Percentiles rank a stretch among this genome's conserved stretches.
phyloP scores from a whole-genome alignment of 139 green algal genomes.

The Pleodorina starrii region DNA sequence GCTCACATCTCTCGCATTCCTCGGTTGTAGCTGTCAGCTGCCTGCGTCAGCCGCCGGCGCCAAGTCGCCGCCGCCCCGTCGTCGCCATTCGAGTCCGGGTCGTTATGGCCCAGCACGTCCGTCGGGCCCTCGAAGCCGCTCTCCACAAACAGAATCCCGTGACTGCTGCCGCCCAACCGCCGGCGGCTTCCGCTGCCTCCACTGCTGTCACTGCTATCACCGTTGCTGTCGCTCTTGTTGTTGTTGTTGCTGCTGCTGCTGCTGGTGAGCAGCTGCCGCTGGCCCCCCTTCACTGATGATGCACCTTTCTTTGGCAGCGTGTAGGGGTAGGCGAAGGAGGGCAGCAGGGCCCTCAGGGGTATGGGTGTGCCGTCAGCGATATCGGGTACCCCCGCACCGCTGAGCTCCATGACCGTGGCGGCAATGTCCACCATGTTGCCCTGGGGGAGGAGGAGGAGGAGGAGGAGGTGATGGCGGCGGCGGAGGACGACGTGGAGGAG shows the following conservation, averaged over 20 bases:
- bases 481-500: not conserved
- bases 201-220: too few species aligned
- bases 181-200: too few species aligned
- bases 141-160: not conserved
- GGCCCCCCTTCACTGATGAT: not conserved
- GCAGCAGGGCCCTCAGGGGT: not conserved
- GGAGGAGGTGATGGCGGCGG: not conserved
- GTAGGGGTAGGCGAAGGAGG: constrained; percentile 20
- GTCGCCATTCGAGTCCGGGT: not conserved
- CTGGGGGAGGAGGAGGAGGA: not conserved
- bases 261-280: not conserved
- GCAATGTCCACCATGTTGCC: constrained; percentile 45
- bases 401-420: constrained; percentile 38
- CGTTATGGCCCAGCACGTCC: not conserved
- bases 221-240: not conserved
- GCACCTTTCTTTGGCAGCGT: too few species aligned
- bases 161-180: too few species aligned
- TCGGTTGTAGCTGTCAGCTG: not conserved
- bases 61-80: too few species aligned
- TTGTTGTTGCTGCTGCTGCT: not conserved
- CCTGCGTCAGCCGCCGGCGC: not conserved
- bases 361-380: constrained; percentile 28
- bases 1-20: constrained; percentile 41
- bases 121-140: constrained; percentile 30
- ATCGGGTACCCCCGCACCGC: constrained; percentile 6